Base-by-base conservation (phyloP, 2,329 filamentous ascomycete genomes). In the Sclerotinia glacialis region DNA sequence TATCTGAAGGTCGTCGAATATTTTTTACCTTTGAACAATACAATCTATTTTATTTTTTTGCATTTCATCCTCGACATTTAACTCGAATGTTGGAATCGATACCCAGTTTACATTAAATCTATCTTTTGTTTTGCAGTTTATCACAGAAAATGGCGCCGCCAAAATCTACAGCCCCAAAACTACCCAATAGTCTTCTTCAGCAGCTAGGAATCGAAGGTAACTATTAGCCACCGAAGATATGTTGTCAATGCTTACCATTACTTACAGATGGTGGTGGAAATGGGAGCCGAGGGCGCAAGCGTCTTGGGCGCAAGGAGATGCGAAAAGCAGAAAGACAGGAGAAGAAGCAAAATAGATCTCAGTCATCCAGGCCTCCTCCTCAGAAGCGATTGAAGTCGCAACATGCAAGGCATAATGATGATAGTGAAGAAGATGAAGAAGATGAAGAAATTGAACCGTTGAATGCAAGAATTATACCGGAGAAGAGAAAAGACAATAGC, bases 171-270 rank as follows among this genome's bases (percentile, higher is more conserved):
- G 77, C 77, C 63, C 76, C 82, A 23, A 77, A 78, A 53, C 74
- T 84, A 6, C 82, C 82, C 3, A 76, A 76, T 34, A 73, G 77
- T 44, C 72, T 84, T 8, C 75, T 83, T 46, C 79, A 79, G 63
- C 77, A 83, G 71, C 73, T 84, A 23, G 80, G 77, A 23, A 73
- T 74, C 26, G 72, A 78, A 67, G 72, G 75, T 76, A 70, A 67
- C 34, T 56, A 49, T 34, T 60, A 23, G 18, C 11, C 26, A 53
- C 64, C 66, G n/a, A 12, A 5, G n/a, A 37, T 34, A 47, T 47
- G 21, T 11, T 16, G 6, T 49, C 46, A 37, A 49, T 49, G 56
- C 67, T 69, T 55, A 70, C 65, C 9, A 5, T 31, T 37, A 5
- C 37, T 42, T 54, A 8, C 31, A 61, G 58, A 50, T 37, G 55